A percentile compares a stretch with the other conserved stretches of the same genome.
Conservation (phyloP, 768 basidiomycete species). For the Agrocybe praecox region DNA sequence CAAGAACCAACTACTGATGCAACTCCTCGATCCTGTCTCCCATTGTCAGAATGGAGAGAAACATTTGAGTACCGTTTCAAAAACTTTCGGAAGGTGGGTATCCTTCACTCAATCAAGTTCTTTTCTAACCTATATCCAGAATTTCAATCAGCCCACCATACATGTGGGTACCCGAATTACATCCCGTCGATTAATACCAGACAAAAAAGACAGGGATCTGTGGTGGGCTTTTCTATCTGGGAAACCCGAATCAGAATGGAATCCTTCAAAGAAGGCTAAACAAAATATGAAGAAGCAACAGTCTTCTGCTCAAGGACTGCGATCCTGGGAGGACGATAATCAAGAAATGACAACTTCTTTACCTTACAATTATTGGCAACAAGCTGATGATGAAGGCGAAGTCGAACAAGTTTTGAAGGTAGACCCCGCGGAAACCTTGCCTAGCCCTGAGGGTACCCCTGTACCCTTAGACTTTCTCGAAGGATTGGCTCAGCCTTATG, state of each 20-base stretch:
- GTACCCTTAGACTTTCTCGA: constrained; percentile 29
- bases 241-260: constrained; percentile 69
- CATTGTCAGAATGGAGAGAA: constrained; percentile 68
- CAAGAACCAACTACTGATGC: constrained; percentile 4
- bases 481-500: constrained; percentile 17
- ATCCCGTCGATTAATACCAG: constrained; percentile 53
- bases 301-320: constrained; percentile 31
- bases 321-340: constrained; percentile 37
- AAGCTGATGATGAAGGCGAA: constrained; percentile 41
- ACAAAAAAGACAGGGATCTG: constrained; percentile 68
- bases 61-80: constrained; percentile 59
- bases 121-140: constrained; percentile 42
- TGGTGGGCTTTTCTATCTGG: constrained; percentile 85
- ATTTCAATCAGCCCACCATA: constrained; percentile 64
- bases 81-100: constrained; percentile 66
- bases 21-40: constrained; percentile 39
- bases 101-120: background rate
- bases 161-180: constrained; percentile 37
- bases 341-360: constrained; percentile 9
- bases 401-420: constrained; percentile 36
- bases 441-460: constrained; percentile 43
- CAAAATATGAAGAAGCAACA: constrained; percentile 22
- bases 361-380: constrained; percentile 28
- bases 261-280: constrained; percentile 48
- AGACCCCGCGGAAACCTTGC: constrained; percentile 37